Conservation (phyloP, 2,329 filamentous ascomycete species). For the Aspergillus intermedius region DNA sequence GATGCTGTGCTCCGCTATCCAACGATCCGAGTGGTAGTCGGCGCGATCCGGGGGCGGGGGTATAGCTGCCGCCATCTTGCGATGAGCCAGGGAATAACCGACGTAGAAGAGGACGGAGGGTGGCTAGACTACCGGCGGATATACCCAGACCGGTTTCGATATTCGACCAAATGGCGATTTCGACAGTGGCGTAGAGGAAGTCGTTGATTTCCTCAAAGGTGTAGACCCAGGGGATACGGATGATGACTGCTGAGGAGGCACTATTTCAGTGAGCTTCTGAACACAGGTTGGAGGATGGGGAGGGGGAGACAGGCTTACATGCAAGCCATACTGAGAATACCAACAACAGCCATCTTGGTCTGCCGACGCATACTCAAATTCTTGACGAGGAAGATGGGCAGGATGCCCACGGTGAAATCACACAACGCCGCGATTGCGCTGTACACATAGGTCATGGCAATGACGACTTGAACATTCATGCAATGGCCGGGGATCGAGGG, state of each 20-base stretch:
- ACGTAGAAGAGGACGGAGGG: conserved; percentile 43
- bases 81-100: conserved; percentile 16
- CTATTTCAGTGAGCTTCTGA: conserved; percentile 27
- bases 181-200: conserved; percentile 37
- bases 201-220: conserved; percentile 30
- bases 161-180: conserved; percentile 37
- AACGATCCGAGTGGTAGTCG: conserved; percentile 21
- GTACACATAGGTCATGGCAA: conserved; percentile 30
- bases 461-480: conserved; percentile 31
- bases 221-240: conserved; percentile 39
- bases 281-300: conserved; percentile 13
- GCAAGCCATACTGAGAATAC: conserved; percentile 52
- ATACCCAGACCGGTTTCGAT: conserved; percentile 34
- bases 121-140: conserved; percentile 43
- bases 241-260: conserved; percentile 41
- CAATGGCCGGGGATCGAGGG: conserved; percentile 34
- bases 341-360: conserved; percentile 48
- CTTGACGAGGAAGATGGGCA: conserved; percentile 50
- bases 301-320: conserved; percentile 23
- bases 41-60: conserved; percentile 10
- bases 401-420: conserved; percentile 48
- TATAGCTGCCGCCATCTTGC: conserved; percentile 12
- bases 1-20: conserved; percentile 11
- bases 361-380: conserved; percentile 50
- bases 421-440: conserved; percentile 30